Evolutionary conservation across 2,329 filamentous ascomycete genomes (phyloP), one percentile per base, ranked within the genome.

Genomic region (Claviceps fusiformis): DNA sequence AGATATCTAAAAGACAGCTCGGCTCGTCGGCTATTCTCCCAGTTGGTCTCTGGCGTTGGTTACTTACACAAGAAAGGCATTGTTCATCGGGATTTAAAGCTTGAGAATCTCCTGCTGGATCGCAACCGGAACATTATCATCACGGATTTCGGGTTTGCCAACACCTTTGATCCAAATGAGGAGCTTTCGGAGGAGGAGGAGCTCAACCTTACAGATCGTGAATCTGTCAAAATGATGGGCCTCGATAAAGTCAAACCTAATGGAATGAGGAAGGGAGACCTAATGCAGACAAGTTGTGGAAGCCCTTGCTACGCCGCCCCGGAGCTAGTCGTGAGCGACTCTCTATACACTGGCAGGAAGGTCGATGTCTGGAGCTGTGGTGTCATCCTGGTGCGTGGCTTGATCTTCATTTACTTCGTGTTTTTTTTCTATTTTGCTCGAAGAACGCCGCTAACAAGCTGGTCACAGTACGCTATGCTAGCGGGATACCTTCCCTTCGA

Each of bases 321-420:
- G 5, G 93, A 98, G 73, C 77, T 98, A 54, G 93, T 98, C 15
- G 93, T 98, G 58, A 97, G 90, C 68, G 93, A 98, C 70, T 95
- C 91, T 17, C 75, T 98, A 8, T 98, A 98, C 71, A 98, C 93
- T 2, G 93, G 93, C 50, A 84, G 92, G 53, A 98, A 98, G 71
- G 93, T 98, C 31, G 93, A 98, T 67, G 93, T 98, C 41, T 98
- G 93, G 93, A 97, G 93, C 70, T 98, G 93, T 68, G 93, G 93
- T 72, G 93, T 98, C 44, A 98, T 98, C 65, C 70, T 98, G 79
- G 92, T 96, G 79, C 72, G 89, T 77, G 35, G 39, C 2, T 11
- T 4, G 9, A 10, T 50, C 11, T 19, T 31, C 3, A 35, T 27
- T 13, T 41, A 24, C n/a, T 13, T 2, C 7, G 31, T 27, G 37